Base-by-base conservation (phyloP, 768 basidiomycete species). In the Collybia nuda region DNA sequence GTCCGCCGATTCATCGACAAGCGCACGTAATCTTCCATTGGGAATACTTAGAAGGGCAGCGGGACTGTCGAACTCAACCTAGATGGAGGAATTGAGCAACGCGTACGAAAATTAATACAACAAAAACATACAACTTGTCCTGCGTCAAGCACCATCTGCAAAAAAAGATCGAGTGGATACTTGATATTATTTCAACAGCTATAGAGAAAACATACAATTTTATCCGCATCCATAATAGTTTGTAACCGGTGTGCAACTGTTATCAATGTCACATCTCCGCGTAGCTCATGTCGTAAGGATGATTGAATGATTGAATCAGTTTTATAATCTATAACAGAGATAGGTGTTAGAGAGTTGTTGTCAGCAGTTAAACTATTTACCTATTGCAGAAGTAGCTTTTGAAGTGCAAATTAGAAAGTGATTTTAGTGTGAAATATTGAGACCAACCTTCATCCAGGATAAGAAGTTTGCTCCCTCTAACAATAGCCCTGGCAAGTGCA, bases 291-390 rank as follows among this genome's bases (percentile, higher is more conserved):
- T 18, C 87, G 76, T 46, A 90, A 83, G 1, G 86, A 83, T 26
- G 75, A 71, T 60, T 90, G 88, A 47, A 89, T 88, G 59, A 85
- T 78, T 6, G 80, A 67, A 58, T 89, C 87, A 15, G 86, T 87
- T 49, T 77, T 74, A 54, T 80, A 77, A 60, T 86, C 84, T 71
- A 22, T n/a, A n/a, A 38, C 36, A 44, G 21, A 38, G 12, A 26
- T 35, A n/a, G 42, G 43, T 15, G 37, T 42, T 37, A n/a, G 17
- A 47, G 23, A 37, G 28, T 19, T 35, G n/a, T 29, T 6, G 22
- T 23, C 9, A 47, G 2, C 4, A 3, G n/a, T 15, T 21, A 9
- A 15, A 7, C 12, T 15, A 38, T 56, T 14, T 48, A 82, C 81
- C 77, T 48, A 78, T 76, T 0, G 74, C 74, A 42, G 77, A 76